phyloP scores from a whole-genome alignment of 331 rosid genomes.

The Malus hybrid region DNA sequence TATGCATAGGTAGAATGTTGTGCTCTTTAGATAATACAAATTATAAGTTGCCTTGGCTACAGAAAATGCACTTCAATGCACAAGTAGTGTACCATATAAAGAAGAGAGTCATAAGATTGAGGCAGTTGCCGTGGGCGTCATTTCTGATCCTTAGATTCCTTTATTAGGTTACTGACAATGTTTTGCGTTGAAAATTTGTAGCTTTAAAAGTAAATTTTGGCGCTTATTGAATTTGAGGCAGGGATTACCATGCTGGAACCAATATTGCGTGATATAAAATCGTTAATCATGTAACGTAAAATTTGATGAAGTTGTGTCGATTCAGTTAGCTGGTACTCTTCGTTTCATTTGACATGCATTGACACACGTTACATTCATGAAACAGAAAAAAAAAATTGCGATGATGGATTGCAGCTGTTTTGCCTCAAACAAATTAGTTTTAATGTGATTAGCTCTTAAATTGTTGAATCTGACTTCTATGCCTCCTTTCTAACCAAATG shows the following conservation, averaged over 20 bases:
- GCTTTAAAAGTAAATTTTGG: not conserved
- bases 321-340: not conserved
- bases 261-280: not conserved
- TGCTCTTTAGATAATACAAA: not conserved
- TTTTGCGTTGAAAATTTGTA: not conserved
- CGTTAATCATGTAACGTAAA: not conserved
- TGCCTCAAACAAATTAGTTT: too few species aligned
- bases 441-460: not conserved
- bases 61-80: not conserved
- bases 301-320: not conserved
- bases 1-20: not conserved
- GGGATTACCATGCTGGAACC: not conserved
- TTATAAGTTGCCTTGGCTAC: not conserved
- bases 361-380: not conserved
- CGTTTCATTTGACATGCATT: not conserved
- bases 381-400: not conserved
- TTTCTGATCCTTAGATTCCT: not conserved
- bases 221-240: not conserved
- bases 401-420: not conserved
- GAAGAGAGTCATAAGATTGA: not conserved
- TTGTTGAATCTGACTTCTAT: not conserved
- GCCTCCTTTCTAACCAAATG: not conserved
- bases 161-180: not conserved
- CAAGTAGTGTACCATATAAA: not conserved
- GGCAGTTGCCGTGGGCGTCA: not conserved